Percentiles rank a stretch among this genome's conserved stretches.
These are phyloP conservation scores for Neofusicoccum ribis DNA, from an alignment of 2,329 filamentous ascomycete genomes.

Conservation along the genomic window DNA sequence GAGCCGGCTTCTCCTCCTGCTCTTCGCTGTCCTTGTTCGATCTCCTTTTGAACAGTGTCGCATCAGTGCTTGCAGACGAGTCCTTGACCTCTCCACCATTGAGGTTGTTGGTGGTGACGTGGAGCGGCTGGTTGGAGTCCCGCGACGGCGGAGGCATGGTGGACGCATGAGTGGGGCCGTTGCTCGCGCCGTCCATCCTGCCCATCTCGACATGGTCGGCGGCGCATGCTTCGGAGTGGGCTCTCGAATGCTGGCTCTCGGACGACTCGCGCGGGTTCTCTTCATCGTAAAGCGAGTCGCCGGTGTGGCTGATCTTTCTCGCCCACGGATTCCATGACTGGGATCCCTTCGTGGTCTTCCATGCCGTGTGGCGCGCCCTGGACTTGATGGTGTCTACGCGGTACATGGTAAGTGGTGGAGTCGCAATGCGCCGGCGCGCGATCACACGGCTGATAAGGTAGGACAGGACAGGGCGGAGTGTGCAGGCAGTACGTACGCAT, in stretches of 20 bases:
- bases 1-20: not conserved
- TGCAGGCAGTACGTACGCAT: conserved; percentile 11
- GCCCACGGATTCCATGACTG: conserved; percentile 25
- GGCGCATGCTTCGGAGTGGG: conserved; percentile 10
- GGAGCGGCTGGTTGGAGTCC: not conserved
- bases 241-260: not conserved
- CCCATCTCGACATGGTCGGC: conserved; percentile 1
- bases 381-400: conserved; percentile 36
- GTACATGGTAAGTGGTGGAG: conserved; percentile 13
- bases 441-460: not conserved
- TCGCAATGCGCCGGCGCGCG: not conserved
- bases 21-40: not conserved
- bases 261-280: conserved; percentile 27
- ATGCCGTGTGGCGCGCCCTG: conserved; percentile 38
- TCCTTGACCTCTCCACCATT: not conserved
- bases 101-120: not conserved
- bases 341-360: conserved; percentile 31
- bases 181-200: not conserved
- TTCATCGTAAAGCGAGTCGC: conserved; percentile 26
- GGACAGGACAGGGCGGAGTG: not conserved
- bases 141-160: conserved; percentile 12
- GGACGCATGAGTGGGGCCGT: not conserved
- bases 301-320: conserved; percentile 11
- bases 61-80: not conserved
- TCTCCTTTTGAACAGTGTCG: not conserved